phyloP scores from a whole-genome alignment of 306 rosid species.

The apple (Malus domestica) region ASM211411v1 NC_041790.1:1363001-1363500 shows the following conservation, averaged over 20 bases:
- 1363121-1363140: background rate
- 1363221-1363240: slow-evolving; percentile 91
- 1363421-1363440: slow-evolving; percentile 63
- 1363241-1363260: slow-evolving; percentile 30
- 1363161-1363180: slow-evolving; percentile 93
- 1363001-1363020: slow-evolving; percentile 99
- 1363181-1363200: slow-evolving; percentile 90
- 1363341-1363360: background rate
- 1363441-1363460: slow-evolving; percentile 61
- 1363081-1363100: background rate
- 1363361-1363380: background rate
- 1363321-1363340: background rate
- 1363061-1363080: slow-evolving; percentile 87
- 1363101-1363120: background rate
- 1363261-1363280: slow-evolving; percentile 5
- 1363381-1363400: background rate
- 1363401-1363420: background rate
- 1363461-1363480: slow-evolving; percentile 59
- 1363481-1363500: slow-evolving; percentile 95
- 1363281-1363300: background rate
- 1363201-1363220: slow-evolving; percentile 81
- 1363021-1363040: slow-evolving; percentile 88
- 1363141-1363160: slow-evolving; percentile 17
- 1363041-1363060: slow-evolving; percentile 97
- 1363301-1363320: background rate